Evolutionary conservation across 78 protist genomes (phyloP).

Genomic region (Acrasis kona): DNA sequence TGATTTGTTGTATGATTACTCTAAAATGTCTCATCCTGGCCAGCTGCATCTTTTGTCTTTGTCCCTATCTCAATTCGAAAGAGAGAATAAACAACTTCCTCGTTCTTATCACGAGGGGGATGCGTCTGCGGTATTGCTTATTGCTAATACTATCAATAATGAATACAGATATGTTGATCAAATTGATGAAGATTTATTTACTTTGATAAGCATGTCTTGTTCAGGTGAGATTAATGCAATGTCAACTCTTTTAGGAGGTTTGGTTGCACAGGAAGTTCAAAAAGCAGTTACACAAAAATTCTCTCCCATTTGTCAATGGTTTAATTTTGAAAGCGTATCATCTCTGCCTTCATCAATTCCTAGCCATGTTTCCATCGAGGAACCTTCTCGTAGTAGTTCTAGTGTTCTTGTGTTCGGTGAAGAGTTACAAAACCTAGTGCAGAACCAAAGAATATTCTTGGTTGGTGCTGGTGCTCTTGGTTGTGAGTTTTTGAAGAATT

Average conservation of each 20-base stretch:
- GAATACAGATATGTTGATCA: too few relatives aligned
- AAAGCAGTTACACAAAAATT: constrained; percentile 34
- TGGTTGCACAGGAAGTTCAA: constrained; percentile 53
- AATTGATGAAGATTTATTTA: too few relatives aligned
- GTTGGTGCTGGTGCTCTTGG: constrained; percentile 92
- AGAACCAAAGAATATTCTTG: constrained; percentile 44
- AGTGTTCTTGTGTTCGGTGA: constrained; percentile 81
- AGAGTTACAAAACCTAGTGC: constrained; percentile 21
- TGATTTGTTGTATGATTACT: too few relatives aligned
- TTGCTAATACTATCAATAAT: too few relatives aligned
- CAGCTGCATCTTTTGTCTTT: too few relatives aligned
- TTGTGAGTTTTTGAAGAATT: constrained; percentile 78
- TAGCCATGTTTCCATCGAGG: not conserved
- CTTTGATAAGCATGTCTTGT: too few relatives aligned
- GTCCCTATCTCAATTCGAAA: too few relatives aligned
- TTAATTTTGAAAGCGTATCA: not conserved
- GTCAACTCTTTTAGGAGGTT: constrained; percentile 33
- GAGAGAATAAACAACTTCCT: too few relatives aligned
- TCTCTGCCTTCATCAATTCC: not conserved
- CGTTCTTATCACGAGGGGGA: too few relatives aligned
- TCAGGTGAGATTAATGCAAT: constrained; percentile 15
- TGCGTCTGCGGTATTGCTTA: too few relatives aligned
- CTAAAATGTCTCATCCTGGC: too few relatives aligned
- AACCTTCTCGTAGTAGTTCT: constrained; percentile 76
- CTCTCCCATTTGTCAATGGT: constrained; percentile 29